Evolutionary conservation across 176 grass and related monocot species (phyloP), one percentile per base, ranked within the genome.

Genomic region (Oryza glumipatula): DNA sequence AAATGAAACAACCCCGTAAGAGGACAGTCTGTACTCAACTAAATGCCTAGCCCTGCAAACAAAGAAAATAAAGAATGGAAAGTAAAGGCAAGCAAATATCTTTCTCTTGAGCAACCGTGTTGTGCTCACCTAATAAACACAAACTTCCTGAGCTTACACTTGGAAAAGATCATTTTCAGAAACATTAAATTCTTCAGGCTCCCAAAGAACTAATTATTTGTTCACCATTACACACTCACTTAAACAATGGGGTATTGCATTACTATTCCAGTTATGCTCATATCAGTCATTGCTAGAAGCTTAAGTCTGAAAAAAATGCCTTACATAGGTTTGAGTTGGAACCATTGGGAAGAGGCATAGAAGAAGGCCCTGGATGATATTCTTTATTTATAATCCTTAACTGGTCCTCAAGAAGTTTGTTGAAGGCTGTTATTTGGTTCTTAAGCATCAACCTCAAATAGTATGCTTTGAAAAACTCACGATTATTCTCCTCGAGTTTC

Each of bases 361-460:
- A 76, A 93, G 79, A 17, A 69, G 91, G 15, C 67, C 65, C 85
- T 35, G 91, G 89, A 65, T 81, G 67, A 64, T 90, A 90, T 54
- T 90, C 89, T 86, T 91, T 96, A 52, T 77, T 94, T 88, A 99
- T 94, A 72, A 99, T 52, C 58, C 77, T 74, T 47, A 88, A 88
- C 88, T 96, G 96, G 75, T 96, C 78, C 67, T 84, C 74, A 22
- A 99, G 88, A 86, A 99, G 91, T 67, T 65, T 95, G 88, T 99
- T 99, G 81, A 99, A 96, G 32, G 67, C 44, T 79, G 77, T 41
- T 65, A 99, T 99, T 89, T 99, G 93, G 83, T 96, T 87, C 88
- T 99, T 99, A 76, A 99, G 93, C 87, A 88, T 99, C 76, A 99
- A 38, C 76, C 96, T 99, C 84, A 96, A 64, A 88, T 99, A 90